These are phyloP conservation scores for Globisporangium alternatum DNA, from an alignment of 352 stramenopile genomes.

Conservation along the genomic window DNA sequence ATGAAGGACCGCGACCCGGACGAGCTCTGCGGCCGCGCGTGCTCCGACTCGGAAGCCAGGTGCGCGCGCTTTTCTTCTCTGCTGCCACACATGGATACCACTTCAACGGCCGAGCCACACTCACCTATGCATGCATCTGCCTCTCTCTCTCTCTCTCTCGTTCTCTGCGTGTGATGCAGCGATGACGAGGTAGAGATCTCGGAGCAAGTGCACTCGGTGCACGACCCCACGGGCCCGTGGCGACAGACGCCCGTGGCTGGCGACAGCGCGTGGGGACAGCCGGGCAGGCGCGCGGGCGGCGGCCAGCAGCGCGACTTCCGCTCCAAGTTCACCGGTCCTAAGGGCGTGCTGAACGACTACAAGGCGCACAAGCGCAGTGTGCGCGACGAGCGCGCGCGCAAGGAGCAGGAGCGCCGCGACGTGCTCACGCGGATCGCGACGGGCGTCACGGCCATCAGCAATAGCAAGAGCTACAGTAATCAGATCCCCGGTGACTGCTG, in stretches of 20 bases:
- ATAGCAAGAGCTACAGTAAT: conserved; percentile 6
- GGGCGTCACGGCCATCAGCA: conserved; percentile 21
- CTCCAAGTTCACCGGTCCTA: conserved; percentile 71
- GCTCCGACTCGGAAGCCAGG: conserved; percentile 79
- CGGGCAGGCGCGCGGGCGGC: conserved; percentile 18
- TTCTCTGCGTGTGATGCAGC: conserved; percentile 19
- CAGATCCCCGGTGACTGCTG: conserved; percentile 15
- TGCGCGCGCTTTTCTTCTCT: conserved; percentile 14
- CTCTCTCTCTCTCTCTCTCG: background rate
- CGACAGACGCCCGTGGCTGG: conserved; percentile 38
- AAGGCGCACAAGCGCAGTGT: conserved; percentile 71
- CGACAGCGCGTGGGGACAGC: conserved; percentile 45
- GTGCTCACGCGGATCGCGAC: conserved; percentile 67
- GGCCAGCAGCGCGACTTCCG: conserved; percentile 45
- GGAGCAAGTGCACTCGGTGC: conserved; percentile 61
- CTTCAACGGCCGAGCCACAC: background rate
- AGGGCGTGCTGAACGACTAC: conserved; percentile 83
- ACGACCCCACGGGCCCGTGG: conserved; percentile 72
- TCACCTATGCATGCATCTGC: background rate
- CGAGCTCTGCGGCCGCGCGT: conserved; percentile 39
- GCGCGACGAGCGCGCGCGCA: conserved; percentile 43
- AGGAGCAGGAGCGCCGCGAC: conserved; percentile 47
- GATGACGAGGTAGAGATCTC: conserved; percentile 54
- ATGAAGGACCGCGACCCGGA: conserved; percentile 70
- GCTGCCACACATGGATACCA: conserved; percentile 1